Evolutionary conservation across 2,329 filamentous ascomycete species (phyloP).

Genomic region (Pochonia chlamydosporia): DNA sequence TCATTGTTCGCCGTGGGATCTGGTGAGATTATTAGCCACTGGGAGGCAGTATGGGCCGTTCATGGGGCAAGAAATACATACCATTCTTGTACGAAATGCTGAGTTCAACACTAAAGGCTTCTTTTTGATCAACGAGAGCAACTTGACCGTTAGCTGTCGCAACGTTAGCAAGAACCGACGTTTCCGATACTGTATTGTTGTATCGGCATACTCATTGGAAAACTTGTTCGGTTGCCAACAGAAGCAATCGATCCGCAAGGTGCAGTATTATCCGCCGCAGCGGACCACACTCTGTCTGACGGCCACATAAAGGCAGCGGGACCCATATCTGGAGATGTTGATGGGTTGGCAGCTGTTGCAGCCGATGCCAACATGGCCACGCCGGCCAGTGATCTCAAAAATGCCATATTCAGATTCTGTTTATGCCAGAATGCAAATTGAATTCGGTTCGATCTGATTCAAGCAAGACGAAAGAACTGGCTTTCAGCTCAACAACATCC

Average conservation of each 20-base stretch:
- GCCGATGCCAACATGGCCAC: constrained; percentile 4
- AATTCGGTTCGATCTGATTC: not conserved
- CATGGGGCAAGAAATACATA: constrained; percentile 19
- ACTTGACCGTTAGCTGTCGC: constrained; percentile 45
- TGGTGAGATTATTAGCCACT: constrained; percentile 8
- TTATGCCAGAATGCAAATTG: not conserved
- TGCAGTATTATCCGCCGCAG: constrained; percentile 46
- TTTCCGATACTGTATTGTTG: not conserved
- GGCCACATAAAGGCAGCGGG: constrained; percentile 59
- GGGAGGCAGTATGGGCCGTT: no score
- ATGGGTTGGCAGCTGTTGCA: not conserved
- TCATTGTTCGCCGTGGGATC: constrained; percentile 34
- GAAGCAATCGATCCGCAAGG: constrained; percentile 50
- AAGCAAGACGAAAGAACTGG: not conserved
- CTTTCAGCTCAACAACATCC: no score
- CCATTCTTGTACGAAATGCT: constrained; percentile 46
- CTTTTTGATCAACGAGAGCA: constrained; percentile 50
- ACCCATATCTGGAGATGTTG: constrained; percentile 33
- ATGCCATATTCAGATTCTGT: constrained; percentile 11
- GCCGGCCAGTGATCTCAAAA: constrained; percentile 13
- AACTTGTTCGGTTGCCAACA: constrained; percentile 45
- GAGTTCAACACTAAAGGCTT: constrained; percentile 48
- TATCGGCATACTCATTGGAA: constrained; percentile 41
- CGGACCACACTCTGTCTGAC: constrained; percentile 48
- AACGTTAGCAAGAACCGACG: not conserved